Evolutionary conservation across 1,284 basidiomycete genomes (phyloP).

Genomic region (Malassezia furfur): DNA sequence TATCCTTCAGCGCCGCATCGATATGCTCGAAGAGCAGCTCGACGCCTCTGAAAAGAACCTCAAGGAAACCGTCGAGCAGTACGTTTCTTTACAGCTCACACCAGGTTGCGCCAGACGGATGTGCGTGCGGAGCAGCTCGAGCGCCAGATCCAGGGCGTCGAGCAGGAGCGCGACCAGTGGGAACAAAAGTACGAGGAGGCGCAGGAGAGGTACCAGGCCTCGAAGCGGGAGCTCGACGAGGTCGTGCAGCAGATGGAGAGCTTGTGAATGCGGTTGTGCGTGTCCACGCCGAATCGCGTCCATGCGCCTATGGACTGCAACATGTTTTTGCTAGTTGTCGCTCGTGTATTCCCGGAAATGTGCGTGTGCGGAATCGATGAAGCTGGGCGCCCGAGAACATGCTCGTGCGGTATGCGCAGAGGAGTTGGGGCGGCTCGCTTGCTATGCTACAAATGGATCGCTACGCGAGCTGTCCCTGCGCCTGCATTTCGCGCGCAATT

Average conservation of each 20-base stretch:
- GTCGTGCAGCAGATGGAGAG: constrained; percentile 72
- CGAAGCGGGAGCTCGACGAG: constrained; percentile 79
- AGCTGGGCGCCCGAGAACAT: too few relatives aligned
- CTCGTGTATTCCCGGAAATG: background rate
- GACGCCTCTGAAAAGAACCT: constrained; percentile 92
- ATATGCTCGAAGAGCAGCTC: constrained; percentile 86
- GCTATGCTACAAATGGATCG: too few relatives aligned
- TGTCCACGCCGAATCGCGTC: too few relatives aligned
- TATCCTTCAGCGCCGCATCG: constrained; percentile 70
- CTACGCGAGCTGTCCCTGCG: constrained; percentile 15
- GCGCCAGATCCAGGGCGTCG: constrained; percentile 72
- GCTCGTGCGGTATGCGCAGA: too few relatives aligned
- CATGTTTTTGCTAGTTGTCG: background rate
- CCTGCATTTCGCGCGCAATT: constrained; percentile 17
- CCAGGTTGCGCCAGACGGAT: constrained; percentile 87
- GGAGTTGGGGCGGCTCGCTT: too few relatives aligned
- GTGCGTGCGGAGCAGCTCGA: constrained; percentile 99
- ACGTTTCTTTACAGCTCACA: constrained; percentile 50
- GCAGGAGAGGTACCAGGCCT: constrained; percentile 62
- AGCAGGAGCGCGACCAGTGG: constrained; percentile 85
- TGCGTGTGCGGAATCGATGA: too few relatives aligned
- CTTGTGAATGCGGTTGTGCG: constrained; percentile 51
- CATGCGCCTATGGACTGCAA: too few relatives aligned
- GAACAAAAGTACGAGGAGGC: constrained; percentile 91
- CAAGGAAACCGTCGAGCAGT: constrained; percentile 96